Percentiles rank a stretch among this genome's conserved stretches.
These are phyloP conservation scores for Macrocystidia cucumis DNA, from an alignment of 1,284 basidiomycete genomes.

Conservation along the genomic window DNA sequence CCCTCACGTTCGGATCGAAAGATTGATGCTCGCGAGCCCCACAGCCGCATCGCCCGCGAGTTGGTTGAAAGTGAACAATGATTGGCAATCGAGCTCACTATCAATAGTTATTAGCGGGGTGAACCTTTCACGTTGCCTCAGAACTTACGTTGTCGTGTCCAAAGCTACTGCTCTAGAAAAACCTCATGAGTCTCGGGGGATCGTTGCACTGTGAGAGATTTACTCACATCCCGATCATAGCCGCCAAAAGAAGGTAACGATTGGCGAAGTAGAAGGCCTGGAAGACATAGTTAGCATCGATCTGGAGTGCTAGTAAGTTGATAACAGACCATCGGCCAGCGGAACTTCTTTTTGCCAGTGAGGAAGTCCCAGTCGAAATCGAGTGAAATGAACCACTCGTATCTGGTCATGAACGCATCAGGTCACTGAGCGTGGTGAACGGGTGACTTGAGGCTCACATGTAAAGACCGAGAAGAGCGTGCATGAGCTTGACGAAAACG, in stretches of 20 bases:
- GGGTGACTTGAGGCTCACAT: slow-evolving; percentile 29
- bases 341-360: slow-evolving; percentile 48
- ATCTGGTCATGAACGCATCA: slow-evolving; percentile 26
- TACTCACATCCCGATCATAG: slow-evolving; percentile 62
- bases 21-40: slow-evolving; percentile 68
- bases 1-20: slow-evolving; percentile 68
- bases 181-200: slow-evolving; percentile 6
- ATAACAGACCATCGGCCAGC: slow-evolving; percentile 51
- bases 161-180: slow-evolving; percentile 41
- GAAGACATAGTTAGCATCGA: background rate
- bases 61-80: slow-evolving; percentile 66
- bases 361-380: slow-evolving; percentile 63
- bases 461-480: slow-evolving; percentile 59
- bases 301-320: background rate
- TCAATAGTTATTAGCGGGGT: background rate
- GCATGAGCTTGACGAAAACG: slow-evolving; percentile 59
- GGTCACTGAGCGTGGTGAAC: background rate
- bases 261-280: slow-evolving; percentile 69
- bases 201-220: background rate
- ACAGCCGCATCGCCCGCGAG: slow-evolving; percentile 57
- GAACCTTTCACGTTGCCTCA: too few relatives aligned
- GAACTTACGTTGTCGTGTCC: slow-evolving; percentile 41
- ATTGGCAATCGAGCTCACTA: slow-evolving; percentile 55
- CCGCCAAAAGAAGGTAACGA: slow-evolving; percentile 58
- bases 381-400: slow-evolving; percentile 57